phyloP scores from a whole-genome alignment of 129 eudicot genomes.

The sunflower (Helianthus annuus) region DNA sequence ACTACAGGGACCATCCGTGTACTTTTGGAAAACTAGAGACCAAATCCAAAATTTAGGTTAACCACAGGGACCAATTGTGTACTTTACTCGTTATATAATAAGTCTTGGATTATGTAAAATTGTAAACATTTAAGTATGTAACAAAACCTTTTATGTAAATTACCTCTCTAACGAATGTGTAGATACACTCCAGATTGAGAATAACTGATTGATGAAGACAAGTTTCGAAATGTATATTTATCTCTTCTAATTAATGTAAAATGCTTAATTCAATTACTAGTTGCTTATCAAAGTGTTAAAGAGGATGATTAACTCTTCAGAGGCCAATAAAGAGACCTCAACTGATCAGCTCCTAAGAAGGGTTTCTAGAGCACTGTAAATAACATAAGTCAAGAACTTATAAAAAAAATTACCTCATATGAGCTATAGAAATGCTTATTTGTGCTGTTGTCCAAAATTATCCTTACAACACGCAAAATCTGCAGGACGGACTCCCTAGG shows the following conservation, averaged over 20 bases:
- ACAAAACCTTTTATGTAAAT: too few species aligned
- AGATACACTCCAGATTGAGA: constrained; percentile 1
- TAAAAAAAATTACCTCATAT: constrained; percentile 72
- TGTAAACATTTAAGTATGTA: too few species aligned
- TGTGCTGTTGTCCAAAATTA: constrained; percentile 87
- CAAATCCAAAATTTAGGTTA: too few species aligned
- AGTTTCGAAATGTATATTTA: constrained; percentile 1
- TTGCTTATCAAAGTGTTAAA: not conserved
- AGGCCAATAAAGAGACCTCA: too few species aligned
- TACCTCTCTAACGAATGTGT: not conserved
- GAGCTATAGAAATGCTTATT: constrained; percentile 90
- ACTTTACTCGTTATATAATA: too few species aligned
- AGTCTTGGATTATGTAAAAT: too few species aligned
- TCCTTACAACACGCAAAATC: constrained; percentile 86
- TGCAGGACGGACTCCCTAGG: constrained; percentile 93
- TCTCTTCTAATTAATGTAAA: not conserved
- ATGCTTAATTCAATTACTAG: not conserved
- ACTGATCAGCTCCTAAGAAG: not conserved
- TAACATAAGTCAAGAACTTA: not conserved
- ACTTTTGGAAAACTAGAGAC: too few species aligned
- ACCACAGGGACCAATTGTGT: too few species aligned
- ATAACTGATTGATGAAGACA: not conserved
- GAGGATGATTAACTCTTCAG: too few species aligned
- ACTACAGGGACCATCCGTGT: too few species aligned
- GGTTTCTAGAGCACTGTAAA: not conserved